A percentile compares a stretch with the other conserved stretches of the same genome.
These are phyloP conservation scores for Vigna radiata DNA, from an alignment of 306 rosid species.

Conservation along the genomic window DNA sequence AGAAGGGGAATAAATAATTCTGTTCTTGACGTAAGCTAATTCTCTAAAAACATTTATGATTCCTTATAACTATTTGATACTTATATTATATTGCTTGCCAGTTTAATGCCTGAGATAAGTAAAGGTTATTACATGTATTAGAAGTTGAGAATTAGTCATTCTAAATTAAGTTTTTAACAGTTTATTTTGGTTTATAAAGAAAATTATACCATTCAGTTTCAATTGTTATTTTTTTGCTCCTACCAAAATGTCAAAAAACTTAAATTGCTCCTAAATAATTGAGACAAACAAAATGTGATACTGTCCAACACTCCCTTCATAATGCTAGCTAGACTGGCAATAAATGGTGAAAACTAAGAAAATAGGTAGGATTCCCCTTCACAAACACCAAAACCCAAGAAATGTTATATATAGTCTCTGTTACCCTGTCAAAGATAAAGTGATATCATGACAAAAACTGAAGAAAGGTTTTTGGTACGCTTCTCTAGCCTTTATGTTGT, in stretches of 20 bases:
- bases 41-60: conserved; percentile 35
- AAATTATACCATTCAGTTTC: conserved; percentile 14
- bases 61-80: conserved; percentile 25
- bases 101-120: conserved; percentile 1
- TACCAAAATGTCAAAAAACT: neutral
- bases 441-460: neutral
- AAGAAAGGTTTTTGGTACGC: neutral
- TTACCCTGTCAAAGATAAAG: neutral
- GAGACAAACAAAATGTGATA: neutral
- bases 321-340: neutral
- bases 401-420: neutral
- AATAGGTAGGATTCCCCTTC: neutral
- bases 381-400: neutral
- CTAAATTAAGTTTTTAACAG: conserved; percentile 8
- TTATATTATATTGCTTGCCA: neutral
- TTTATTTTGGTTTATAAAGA: conserved; percentile 29
- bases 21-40: conserved; percentile 46
- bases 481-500: neutral
- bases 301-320: neutral
- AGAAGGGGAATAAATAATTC: conserved; percentile 34
- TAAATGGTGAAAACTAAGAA: neutral
- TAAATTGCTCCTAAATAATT: neutral
- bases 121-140: neutral
- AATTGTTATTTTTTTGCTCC: conserved; percentile 22
- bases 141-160: conserved; percentile 23